Evolutionary conservation across 306 rosid species (phyloP).

Genomic region (Elaeagnus macrophylla): DNA sequence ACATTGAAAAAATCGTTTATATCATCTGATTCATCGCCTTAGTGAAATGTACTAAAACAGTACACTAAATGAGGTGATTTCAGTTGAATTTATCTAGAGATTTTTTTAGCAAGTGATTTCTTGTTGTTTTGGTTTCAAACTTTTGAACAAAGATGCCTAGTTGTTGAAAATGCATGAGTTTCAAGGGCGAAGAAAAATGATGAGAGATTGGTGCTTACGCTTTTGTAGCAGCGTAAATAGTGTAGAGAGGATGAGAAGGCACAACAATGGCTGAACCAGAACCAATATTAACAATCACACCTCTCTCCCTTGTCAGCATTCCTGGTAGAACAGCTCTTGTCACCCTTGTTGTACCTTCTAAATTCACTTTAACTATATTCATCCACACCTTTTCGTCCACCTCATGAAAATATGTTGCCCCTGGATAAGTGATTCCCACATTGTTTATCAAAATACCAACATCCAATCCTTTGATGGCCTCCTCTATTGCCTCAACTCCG

Average conservation of each 20-base stretch:
- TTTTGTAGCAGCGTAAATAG: conserved; percentile 53
- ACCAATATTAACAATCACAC: conserved; percentile 47
- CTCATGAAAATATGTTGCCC: conserved; percentile 38
- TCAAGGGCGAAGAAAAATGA: background rate
- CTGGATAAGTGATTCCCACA: conserved; percentile 42
- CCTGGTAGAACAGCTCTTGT: conserved; percentile 36
- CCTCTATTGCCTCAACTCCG: conserved; percentile 24
- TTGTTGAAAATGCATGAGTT: too few species aligned
- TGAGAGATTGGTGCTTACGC: conserved; percentile 19
- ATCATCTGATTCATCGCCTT: too few species aligned
- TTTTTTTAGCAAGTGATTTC: too few species aligned
- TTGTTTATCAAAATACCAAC: conserved; percentile 44
- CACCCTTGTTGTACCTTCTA: conserved; percentile 40
- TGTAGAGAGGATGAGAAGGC: conserved; percentile 37
- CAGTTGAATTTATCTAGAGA: too few species aligned
- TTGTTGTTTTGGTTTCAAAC: too few species aligned
- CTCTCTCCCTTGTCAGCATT: conserved; percentile 50
- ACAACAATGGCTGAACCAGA: conserved; percentile 32
- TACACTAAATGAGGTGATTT: too few species aligned
- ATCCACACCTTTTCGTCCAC: conserved; percentile 21
- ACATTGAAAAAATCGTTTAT: too few species aligned
- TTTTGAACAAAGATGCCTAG: too few species aligned
- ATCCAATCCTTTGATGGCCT: conserved; percentile 24
- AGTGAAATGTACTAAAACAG: too few species aligned
- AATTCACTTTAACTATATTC: conserved; percentile 26